Evolutionary conservation across 208 protist genomes (phyloP).

Genomic region (Porcisia hertigi): DNA sequence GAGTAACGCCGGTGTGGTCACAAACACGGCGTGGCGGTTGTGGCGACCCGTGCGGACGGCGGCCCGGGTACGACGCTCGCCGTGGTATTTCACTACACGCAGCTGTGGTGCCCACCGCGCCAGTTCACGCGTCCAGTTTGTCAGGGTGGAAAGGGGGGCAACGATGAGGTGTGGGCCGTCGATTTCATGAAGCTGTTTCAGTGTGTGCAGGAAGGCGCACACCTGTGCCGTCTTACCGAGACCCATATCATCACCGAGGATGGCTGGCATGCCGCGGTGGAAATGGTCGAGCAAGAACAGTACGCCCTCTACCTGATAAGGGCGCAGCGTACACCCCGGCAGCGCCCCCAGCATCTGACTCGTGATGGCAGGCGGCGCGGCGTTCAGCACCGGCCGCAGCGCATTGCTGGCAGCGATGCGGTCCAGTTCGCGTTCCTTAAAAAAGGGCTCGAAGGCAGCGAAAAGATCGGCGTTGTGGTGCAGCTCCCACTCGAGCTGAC

Average conservation of each 20-base stretch:
- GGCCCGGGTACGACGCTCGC: conserved; percentile 53
- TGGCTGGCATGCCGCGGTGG: conserved; percentile 82
- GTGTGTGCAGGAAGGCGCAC: conserved; percentile 86
- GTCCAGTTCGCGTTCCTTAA: conserved; percentile 50
- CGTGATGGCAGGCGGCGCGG: conserved; percentile 29
- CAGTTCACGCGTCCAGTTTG: conserved; percentile 93
- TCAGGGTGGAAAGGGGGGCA: conserved; percentile 94
- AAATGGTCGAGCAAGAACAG: conserved; percentile 94
- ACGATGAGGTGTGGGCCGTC: conserved; percentile 96
- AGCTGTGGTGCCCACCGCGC: conserved; percentile 90
- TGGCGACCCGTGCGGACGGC: conserved; percentile 32
- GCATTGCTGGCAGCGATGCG: conserved; percentile 33
- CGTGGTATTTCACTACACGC: conserved; percentile 93
- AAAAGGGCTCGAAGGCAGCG: conserved; percentile 76
- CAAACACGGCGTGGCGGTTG: conserved; percentile 88
- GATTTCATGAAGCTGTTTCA: conserved; percentile 66
- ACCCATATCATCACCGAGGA: conserved; percentile 98
- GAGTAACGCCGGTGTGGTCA: conserved; percentile 96
- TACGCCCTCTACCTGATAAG: conserved; percentile 97
- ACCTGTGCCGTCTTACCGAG: conserved; percentile 98
- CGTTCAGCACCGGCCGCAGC: conserved; percentile 40
- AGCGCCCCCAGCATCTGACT: conserved; percentile 29
- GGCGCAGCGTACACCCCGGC: conserved; percentile 70
- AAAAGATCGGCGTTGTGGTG: conserved; percentile 40
- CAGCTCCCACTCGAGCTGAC: conserved; percentile 75